Percentiles rank a stretch among this genome's conserved stretches.
phyloP scores from a whole-genome alignment of 768 basidiomycete genomes.

The Scleroderma citrinum region DNA sequence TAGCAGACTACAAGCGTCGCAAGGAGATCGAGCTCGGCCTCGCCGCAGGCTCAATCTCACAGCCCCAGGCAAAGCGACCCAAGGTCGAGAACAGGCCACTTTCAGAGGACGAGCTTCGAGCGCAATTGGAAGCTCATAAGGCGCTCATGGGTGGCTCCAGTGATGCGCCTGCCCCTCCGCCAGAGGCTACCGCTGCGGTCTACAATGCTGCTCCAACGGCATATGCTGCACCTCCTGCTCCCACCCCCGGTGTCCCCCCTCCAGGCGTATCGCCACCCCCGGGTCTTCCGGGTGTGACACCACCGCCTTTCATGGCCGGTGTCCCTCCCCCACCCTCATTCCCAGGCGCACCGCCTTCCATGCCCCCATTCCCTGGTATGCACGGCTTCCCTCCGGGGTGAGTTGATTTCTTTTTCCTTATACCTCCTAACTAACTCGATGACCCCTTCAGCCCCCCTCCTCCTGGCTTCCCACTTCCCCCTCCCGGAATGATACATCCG shows the following conservation, averaged over 20 bases:
- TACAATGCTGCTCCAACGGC: conserved; percentile 72
- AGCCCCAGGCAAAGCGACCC: conserved; percentile 75
- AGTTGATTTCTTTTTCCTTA: conserved; percentile 19
- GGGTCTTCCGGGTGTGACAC: conserved; percentile 40
- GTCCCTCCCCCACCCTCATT: conserved; percentile 34
- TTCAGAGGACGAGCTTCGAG: conserved; percentile 76
- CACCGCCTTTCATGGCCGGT: conserved; percentile 36
- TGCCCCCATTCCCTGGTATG: conserved; percentile 38
- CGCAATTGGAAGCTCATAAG: conserved; percentile 85
- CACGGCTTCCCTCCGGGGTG: conserved; percentile 56
- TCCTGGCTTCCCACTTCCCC: conserved; percentile 51
- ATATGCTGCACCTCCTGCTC: conserved; percentile 44
- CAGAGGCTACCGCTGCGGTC: conserved; percentile 49
- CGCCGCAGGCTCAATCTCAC: conserved; percentile 72
- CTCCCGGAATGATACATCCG: conserved; percentile 31
- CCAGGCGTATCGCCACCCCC: conserved; percentile 33
- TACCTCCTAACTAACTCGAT: conserved; percentile 11
- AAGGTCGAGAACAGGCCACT: conserved; percentile 74
- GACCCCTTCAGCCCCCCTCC: conserved; percentile 37
- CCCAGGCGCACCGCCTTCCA: conserved; percentile 33
- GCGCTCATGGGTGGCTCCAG: conserved; percentile 75
- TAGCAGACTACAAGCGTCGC: conserved; percentile 92
- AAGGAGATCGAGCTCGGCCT: conserved; percentile 94
- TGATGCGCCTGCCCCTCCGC: conserved; percentile 28
- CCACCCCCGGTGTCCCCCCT: conserved; percentile 21